phyloP scores from a whole-genome alignment of 495 filamentous ascomycete species.

The Aspergillus ostianus region DNA sequence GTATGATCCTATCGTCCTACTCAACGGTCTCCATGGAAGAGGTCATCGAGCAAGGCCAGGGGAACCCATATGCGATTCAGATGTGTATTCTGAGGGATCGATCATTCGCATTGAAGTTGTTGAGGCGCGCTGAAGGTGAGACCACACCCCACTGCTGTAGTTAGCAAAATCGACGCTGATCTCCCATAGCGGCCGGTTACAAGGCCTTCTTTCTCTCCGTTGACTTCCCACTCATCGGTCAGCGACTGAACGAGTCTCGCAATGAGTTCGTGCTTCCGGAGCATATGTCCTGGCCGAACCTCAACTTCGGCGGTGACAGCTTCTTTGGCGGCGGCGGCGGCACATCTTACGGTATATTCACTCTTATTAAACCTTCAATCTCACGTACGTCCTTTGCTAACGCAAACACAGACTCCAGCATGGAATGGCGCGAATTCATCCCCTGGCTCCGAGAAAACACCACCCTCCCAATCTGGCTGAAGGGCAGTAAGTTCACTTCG shows the following conservation, averaged over 20 bases:
- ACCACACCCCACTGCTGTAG: too few relatives aligned
- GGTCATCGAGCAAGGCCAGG: conserved; percentile 32
- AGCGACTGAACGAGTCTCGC: conserved; percentile 39
- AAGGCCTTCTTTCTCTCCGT: conserved; percentile 63
- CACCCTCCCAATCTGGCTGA: background rate
- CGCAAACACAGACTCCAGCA: background rate
- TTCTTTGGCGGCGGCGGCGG: background rate
- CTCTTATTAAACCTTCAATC: background rate
- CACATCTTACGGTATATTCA: background rate
- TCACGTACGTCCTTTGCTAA: background rate
- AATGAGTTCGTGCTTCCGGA: conserved; percentile 37
- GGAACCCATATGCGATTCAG: conserved; percentile 52
- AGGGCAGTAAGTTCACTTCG: background rate
- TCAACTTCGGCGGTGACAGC: background rate
- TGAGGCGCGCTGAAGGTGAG: conserved; percentile 29
- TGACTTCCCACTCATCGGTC: conserved; percentile 80
- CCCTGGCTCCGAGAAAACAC: background rate
- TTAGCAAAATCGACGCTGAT: background rate
- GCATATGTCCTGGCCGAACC: conserved; percentile 8
- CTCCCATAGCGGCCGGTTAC: background rate
- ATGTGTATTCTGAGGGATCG: conserved; percentile 89
- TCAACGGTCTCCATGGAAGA: conserved; percentile 46
- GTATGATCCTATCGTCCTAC: conserved; percentile 31
- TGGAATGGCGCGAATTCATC: background rate
- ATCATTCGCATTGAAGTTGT: conserved; percentile 74